Evolutionary conservation across 768 basidiomycete genomes (phyloP).

Genomic region (Lactifluus subvellereus): DNA sequence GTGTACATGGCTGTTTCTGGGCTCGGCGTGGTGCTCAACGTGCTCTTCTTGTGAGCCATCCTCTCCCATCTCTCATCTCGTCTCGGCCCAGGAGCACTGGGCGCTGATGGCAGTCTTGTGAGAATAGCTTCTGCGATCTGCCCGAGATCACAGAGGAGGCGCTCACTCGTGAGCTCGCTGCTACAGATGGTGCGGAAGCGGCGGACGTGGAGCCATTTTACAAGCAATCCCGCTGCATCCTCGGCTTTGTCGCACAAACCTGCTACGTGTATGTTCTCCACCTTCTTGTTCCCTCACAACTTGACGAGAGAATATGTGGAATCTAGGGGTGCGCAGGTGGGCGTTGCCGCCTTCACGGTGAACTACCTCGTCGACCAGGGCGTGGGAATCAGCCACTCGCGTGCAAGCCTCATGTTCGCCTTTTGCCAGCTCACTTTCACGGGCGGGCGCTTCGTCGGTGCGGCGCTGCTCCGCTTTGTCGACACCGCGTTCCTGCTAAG

Average conservation of each 20-base stretch:
- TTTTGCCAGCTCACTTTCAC: conserved; percentile 69
- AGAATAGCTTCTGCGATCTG: conserved; percentile 51
- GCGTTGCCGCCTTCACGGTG: conserved; percentile 59
- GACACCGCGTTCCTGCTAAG: conserved; percentile 60
- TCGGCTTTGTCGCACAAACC: conserved; percentile 72
- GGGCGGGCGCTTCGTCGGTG: conserved; percentile 56
- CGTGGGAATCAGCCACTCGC: conserved; percentile 44
- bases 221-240: conserved; percentile 63
- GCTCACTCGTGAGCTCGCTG: conserved; percentile 43
- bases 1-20: conserved; percentile 61
- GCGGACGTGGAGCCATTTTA: conserved; percentile 50
- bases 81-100: not conserved
- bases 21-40: conserved; percentile 54
- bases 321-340: conserved; percentile 55
- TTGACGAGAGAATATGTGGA: not conserved
- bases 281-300: not conserved
- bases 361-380: conserved; percentile 62
- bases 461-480: conserved; percentile 52
- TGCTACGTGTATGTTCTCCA: conserved; percentile 46
- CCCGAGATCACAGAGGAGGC: conserved; percentile 69
- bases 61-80: not conserved
- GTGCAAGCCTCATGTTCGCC: conserved; percentile 61
- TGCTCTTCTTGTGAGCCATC: conserved; percentile 52
- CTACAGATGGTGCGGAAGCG: conserved; percentile 33
- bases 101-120: not conserved